Evolutionary conservation across 495 filamentous ascomycete species (phyloP), one percentile per base, ranked within the genome.

Genomic region (Talaromyces liani): DNA sequence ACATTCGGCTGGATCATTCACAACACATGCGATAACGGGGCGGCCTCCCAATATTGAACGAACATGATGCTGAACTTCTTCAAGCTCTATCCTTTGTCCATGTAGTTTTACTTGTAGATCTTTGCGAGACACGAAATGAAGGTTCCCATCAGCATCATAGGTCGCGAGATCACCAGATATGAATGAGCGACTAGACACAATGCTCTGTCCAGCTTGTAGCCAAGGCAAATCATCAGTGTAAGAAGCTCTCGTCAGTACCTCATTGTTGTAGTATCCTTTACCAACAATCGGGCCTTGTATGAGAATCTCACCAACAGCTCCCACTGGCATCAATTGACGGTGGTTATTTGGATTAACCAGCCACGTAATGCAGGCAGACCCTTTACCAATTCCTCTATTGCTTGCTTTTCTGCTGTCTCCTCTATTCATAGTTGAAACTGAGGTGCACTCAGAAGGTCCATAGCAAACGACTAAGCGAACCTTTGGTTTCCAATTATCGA

Each of bases 21-120:
- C 33, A 36, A 36, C 33, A 36, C 33, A 36, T 36, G 33, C 33
- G 2, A 36, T 10, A 18, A 33, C 39, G 18, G 27, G 25, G 34
- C 41, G 9, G 36, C 24, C 36, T 27, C 3, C n/a, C 18, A 29
- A 51, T 49, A 36, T 39, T 29, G 51, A 34, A 65, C 63, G 39
- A n/a, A 68, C 36, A 25, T 62, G 61, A 54, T 70, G 45, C 51
- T 78, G 74, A 12, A 82, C 67, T 60, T 82, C 80, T 2, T 67
- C 75, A 14, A 78, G 68, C 60, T 83, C 80, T 29, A 84, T 68
- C 8, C 80, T 68, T 25, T 72, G 65, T 27, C 70, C 65, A 45
- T 78, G 76, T 20, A 82, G 69, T 65, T 84, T 84, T 61, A 83
- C 67, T 62, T 82, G 80, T 54, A 69, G 68, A 60, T 82, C 79